A percentile compares a stretch with the other conserved stretches of the same genome.
Evolutionary conservation across 441 rosid genomes (phyloP).

Genomic region (Pelargonium cotyledonis): DNA sequence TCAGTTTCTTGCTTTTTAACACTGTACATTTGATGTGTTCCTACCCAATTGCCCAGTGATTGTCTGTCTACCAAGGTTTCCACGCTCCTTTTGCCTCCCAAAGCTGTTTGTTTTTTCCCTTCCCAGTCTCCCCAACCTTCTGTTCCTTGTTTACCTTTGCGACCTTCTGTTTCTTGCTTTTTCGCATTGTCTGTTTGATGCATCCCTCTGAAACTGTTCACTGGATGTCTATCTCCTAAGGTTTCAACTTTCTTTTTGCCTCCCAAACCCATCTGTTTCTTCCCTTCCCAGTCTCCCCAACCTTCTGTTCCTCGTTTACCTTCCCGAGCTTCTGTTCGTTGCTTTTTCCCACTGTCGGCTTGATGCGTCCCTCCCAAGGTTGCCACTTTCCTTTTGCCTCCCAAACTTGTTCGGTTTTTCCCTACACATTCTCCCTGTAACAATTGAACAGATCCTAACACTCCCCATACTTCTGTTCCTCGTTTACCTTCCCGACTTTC

Average conservation of each 20-base stretch:
- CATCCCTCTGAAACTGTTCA: background rate
- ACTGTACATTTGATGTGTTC: no score
- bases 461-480: background rate
- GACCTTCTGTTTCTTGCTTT: no score
- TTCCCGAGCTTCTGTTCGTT: no score
- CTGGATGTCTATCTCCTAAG: background rate
- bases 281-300: slow-evolving; percentile 7
- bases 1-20: background rate
- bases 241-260: background rate
- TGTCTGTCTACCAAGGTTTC: background rate
- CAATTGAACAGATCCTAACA: no score
- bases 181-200: background rate
- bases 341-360: background rate
- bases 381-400: background rate
- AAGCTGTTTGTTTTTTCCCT: background rate
- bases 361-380: background rate
- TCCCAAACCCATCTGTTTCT: background rate
- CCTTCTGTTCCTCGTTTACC: background rate
- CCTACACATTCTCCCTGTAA: slow-evolving; percentile 2
- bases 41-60: no score
- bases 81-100: background rate
- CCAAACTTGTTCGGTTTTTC: background rate
- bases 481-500: background rate
- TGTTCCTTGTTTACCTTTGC: no score
- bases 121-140: slow-evolving; percentile 9